Evolutionary conservation across 495 filamentous ascomycete species (phyloP).

Genomic region (Bathelium albidoporum): DNA sequence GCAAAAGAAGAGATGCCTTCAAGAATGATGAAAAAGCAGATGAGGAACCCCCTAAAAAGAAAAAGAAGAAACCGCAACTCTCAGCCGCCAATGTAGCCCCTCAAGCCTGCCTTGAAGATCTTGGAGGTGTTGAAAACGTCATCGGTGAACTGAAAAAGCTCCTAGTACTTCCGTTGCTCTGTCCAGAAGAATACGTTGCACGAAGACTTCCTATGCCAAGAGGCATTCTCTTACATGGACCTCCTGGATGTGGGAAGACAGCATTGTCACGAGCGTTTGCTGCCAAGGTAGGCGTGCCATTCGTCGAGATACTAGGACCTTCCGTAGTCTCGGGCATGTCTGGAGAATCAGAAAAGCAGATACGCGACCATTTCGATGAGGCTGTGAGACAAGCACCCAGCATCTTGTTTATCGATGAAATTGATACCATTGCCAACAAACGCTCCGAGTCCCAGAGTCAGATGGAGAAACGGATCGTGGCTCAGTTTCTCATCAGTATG

Average conservation of each 20-base stretch:
- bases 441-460: constrained; percentile 88
- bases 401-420: constrained; percentile 91
- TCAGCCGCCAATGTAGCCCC: constrained; percentile 48
- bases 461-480: constrained; percentile 95
- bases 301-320: constrained; percentile 80
- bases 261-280: constrained; percentile 88
- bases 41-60: constrained; percentile 58
- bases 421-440: constrained; percentile 92
- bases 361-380: constrained; percentile 84
- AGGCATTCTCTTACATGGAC: constrained; percentile 86
- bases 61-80: constrained; percentile 27
- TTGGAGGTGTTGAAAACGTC: constrained; percentile 78
- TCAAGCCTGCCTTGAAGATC: constrained; percentile 57
- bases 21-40: constrained; percentile 29
- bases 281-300: constrained; percentile 72
- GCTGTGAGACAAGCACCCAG: constrained; percentile 82
- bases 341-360: constrained; percentile 89
- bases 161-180: constrained; percentile 67
- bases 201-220: constrained; percentile 61
- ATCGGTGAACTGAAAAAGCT: constrained; percentile 67
- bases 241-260: constrained; percentile 92
- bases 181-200: constrained; percentile 48
- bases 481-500: constrained; percentile 76
- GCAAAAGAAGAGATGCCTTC: constrained; percentile 16
- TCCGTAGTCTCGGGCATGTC: constrained; percentile 91